Conservation (phyloP, 805 yeast genomes). For the Zygosaccharomyces lentus region DNA sequence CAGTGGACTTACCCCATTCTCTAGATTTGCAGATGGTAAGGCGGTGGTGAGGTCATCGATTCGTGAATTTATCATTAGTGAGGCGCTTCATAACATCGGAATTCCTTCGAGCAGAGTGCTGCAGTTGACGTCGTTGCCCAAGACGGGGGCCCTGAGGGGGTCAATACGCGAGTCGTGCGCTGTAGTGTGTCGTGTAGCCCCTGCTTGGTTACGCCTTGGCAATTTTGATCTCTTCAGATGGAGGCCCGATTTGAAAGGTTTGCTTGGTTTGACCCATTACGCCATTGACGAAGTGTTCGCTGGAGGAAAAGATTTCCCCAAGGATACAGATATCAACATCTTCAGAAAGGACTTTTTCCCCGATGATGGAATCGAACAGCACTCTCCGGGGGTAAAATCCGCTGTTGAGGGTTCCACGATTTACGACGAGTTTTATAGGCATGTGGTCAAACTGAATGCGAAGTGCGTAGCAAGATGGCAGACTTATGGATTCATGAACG, state of each 20-base stretch:
- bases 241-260: slow-evolving; percentile 62
- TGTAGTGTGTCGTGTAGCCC: slow-evolving; percentile 76
- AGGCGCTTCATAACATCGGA: slow-evolving; percentile 72
- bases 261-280: slow-evolving; percentile 63
- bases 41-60: slow-evolving; percentile 86
- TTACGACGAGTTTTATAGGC: slow-evolving; percentile 69
- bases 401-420: slow-evolving; percentile 41
- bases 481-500: slow-evolving; percentile 86
- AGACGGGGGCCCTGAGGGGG: slow-evolving; percentile 68
- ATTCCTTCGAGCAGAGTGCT: slow-evolving; percentile 86
- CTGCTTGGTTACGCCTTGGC: slow-evolving; percentile 83
- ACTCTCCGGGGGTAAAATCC: slow-evolving; percentile 20
- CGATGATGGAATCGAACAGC: slow-evolving; percentile 23
- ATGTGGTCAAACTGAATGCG: slow-evolving; percentile 71
- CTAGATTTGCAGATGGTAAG: slow-evolving; percentile 95
- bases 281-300: slow-evolving; percentile 61
- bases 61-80: slow-evolving; percentile 82
- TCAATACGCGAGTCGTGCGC: slow-evolving; percentile 73
- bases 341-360: slow-evolving; percentile 28
- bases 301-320: slow-evolving; percentile 34
- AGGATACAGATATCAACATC: slow-evolving; percentile 19
- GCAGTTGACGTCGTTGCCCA: slow-evolving; percentile 66
- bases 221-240: slow-evolving; percentile 78
- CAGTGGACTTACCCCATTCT: slow-evolving; percentile 85
- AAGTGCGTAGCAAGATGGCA: slow-evolving; percentile 79